A percentile compares a stretch with the other conserved stretches of the same genome.
Conservation (phyloP, 2,329 filamentous ascomycete genomes). For the Pestalotiopsis sp. region DNA sequence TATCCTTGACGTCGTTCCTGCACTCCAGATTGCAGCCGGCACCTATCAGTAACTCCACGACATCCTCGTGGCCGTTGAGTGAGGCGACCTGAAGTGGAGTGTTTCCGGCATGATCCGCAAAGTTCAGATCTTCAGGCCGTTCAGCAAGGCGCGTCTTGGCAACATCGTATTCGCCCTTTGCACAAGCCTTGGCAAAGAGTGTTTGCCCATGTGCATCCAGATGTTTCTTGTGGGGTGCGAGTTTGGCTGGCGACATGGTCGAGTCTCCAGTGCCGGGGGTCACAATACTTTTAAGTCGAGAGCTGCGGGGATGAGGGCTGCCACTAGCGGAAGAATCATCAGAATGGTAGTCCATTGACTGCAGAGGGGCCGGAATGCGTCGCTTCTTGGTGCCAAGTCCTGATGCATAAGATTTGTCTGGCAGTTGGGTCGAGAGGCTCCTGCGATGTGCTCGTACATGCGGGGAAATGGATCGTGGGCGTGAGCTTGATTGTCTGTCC, state of each 20-base stretch:
- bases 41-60: constrained; percentile 84
- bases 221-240: constrained; percentile 78
- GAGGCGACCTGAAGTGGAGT: constrained; percentile 93
- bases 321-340: constrained; percentile 67
- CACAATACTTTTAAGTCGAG: constrained; percentile 58
- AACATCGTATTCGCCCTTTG: constrained; percentile 78
- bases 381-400: constrained; percentile 63
- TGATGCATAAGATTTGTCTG: constrained; percentile 51
- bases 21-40: constrained; percentile 85
- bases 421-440: constrained; percentile 66
- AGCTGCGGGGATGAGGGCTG: constrained; percentile 60
- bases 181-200: constrained; percentile 84
- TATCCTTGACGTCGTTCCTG: constrained; percentile 81
- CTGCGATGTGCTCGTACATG: constrained; percentile 61
- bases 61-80: constrained; percentile 81
- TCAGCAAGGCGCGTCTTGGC: constrained; percentile 77
- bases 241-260: constrained; percentile 68
- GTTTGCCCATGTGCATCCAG: constrained; percentile 93
- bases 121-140: constrained; percentile 84
- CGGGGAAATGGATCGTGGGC: constrained; percentile 61
- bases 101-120: constrained; percentile 93
- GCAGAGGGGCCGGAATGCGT: constrained; percentile 62
- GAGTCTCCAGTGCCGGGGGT: constrained; percentile 61
- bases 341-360: constrained; percentile 66
- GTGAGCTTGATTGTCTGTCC: constrained; percentile 33